Base-by-base conservation (phyloP, 192 early-diverging fungal genomes). In the Helicostylum pulchrum region DNA sequence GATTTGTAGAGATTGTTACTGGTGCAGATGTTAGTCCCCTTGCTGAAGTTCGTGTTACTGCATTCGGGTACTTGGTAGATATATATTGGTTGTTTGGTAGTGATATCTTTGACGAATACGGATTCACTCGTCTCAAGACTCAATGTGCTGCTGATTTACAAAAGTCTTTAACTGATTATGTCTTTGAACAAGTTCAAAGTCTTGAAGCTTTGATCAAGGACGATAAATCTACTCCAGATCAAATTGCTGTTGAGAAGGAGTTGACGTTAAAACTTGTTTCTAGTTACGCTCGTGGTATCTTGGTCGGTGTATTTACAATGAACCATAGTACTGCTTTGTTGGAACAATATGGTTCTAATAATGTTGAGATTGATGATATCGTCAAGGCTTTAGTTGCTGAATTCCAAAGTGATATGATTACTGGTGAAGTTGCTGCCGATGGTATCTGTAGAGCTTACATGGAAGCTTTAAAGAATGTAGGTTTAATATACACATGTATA, bases 41-140 rank as follows among this genome's bases (percentile, higher is more conserved):
- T 2, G 17, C 45, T 2, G 59, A 64, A 21, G 23, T 70, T 0
- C 48, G 51, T 26, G 36, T 6, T 2, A 10, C 47, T 20, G 59
- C 79, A 14, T 80, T 78, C 48, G 70, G 73, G 34, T 65, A 69
- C 9, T 36, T 81, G 43, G 76, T 78, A 1, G 80, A 81, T 51
- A 62, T 79, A 0, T 79, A 81, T 64, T 78, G 75, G 76, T 48
- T 84, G 0, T 81, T 84, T 67, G 73, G 76, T 7, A 74, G 75
- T 12, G 78, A 81, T 14, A 63, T 80, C 61, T 84, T 84, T 63
- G 58, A 74, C 14, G 11, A 14, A 11, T 21, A 6, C 48, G 62
- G 2, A 62, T 52, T 51, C 54, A 58, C 4, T 15, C 50, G 7
- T 64, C 58, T 56, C 62, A 73, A 30, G 62, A 54, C 11, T 34